phyloP scores from a whole-genome alignment of 164 flowering plant genomes.

The Aristolochia fimbriata region DNA sequence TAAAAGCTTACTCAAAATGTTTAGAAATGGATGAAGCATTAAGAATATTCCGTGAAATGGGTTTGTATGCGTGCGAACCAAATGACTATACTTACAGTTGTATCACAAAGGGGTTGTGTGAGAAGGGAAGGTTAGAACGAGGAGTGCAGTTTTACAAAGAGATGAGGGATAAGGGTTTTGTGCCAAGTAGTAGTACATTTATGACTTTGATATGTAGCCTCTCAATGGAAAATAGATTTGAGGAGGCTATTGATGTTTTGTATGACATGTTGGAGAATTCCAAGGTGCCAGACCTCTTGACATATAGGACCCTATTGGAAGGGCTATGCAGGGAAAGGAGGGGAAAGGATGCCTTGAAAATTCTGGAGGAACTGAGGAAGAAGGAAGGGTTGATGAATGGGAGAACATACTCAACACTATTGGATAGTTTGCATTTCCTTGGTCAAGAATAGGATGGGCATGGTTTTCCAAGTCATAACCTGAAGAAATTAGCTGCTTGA shows the following conservation, averaged over 20 bases:
- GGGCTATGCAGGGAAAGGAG: slow-evolving; percentile 67
- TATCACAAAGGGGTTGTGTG: slow-evolving; percentile 61
- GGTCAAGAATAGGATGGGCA: slow-evolving; percentile 1
- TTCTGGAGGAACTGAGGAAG: slow-evolving; percentile 58
- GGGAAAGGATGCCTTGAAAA: slow-evolving; percentile 49
- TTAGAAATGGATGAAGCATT: slow-evolving; percentile 66
- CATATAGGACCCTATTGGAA: slow-evolving; percentile 70
- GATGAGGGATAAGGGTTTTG: slow-evolving; percentile 58
- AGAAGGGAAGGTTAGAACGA: slow-evolving; percentile 57
- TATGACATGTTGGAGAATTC: slow-evolving; percentile 58
- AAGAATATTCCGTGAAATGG: slow-evolving; percentile 71
- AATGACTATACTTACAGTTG: slow-evolving; percentile 55
- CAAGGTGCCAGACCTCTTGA: slow-evolving; percentile 63
- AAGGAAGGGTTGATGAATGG: slow-evolving; percentile 44
- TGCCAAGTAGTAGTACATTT: slow-evolving; percentile 42
- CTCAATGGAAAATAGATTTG: slow-evolving; percentile 53
- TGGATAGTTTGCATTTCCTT: slow-evolving; percentile 17
- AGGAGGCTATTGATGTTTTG: slow-evolving; percentile 43
- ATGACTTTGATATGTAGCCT: slow-evolving; percentile 71
- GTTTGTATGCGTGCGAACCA: slow-evolving; percentile 72
- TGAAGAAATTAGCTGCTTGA: neutral
- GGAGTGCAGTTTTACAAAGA: slow-evolving; percentile 58
- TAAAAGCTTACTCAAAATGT: slow-evolving; percentile 71
- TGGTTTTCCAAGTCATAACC: neutral
- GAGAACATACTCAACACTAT: slow-evolving; percentile 11